Conservation (phyloP, 2,329 filamentous ascomycete genomes). For the Ophioceras dolichostomum region DNA sequence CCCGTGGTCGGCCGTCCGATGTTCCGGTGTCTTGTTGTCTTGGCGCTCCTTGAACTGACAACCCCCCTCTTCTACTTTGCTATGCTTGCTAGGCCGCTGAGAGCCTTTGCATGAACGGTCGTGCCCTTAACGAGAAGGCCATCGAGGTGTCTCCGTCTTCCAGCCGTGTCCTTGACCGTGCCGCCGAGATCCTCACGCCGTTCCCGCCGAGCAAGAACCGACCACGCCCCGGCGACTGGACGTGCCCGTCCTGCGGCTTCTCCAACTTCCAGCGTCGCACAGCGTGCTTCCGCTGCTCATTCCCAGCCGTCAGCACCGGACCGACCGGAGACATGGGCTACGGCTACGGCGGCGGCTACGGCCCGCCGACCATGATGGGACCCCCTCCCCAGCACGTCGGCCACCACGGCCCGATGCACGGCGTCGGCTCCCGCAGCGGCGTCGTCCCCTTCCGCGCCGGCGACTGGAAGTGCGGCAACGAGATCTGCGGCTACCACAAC, state of each 20-base stretch:
- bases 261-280: conserved; percentile 99
- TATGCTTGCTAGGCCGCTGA: conserved; percentile 70
- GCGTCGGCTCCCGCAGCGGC: conserved; percentile 63
- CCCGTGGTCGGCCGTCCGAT: too few species aligned
- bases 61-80: not conserved
- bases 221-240: conserved; percentile 95
- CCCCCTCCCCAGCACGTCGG: conserved; percentile 65
- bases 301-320: conserved; percentile 75
- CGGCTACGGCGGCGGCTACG: conserved; percentile 55
- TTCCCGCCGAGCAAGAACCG: conserved; percentile 99
- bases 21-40: not conserved
- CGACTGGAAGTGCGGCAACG: conserved; percentile 97
- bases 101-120: conserved; percentile 97
- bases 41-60: not conserved
- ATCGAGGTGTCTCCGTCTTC: conserved; percentile 97
- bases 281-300: conserved; percentile 97
- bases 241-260: conserved; percentile 95
- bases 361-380: conserved; percentile 69
- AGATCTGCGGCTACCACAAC: conserved; percentile 97
- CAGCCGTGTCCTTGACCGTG: conserved; percentile 90
- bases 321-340: conserved; percentile 36
- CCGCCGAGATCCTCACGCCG: conserved; percentile 88
- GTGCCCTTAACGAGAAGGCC: conserved; percentile 94
- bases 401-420: conserved; percentile 57
- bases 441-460: conserved; percentile 95